Evolutionary conservation across 2,329 filamentous ascomycete genomes (phyloP).

Genomic region (Penicillium sp.): DNA sequence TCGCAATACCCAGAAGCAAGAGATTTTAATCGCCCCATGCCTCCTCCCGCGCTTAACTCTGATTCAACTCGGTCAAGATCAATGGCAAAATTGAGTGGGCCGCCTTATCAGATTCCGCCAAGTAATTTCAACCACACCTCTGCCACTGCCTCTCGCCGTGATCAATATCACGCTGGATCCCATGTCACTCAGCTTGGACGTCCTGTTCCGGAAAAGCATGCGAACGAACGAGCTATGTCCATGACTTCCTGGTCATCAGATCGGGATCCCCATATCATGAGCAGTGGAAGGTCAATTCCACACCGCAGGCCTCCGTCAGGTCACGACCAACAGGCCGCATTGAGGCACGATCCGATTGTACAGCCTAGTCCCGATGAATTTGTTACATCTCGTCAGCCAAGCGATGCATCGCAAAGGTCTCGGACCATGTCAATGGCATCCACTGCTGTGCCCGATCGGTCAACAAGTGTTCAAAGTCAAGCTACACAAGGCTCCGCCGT

Average conservation of each 20-base stretch:
- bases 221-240: constrained; percentile 94
- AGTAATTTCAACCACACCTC: constrained; percentile 65
- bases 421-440: constrained; percentile 94
- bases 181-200: constrained; percentile 90
- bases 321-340: constrained; percentile 33
- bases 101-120: constrained; percentile 66
- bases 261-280: constrained; percentile 80
- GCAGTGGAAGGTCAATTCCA: constrained; percentile 79
- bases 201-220: constrained; percentile 84
- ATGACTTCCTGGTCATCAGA: constrained; percentile 82
- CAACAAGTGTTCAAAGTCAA: constrained; percentile 57
- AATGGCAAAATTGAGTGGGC: constrained; percentile 73
- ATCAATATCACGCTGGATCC: constrained; percentile 62
- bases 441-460: constrained; percentile 56
- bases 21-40: constrained; percentile 56
- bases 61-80: constrained; percentile 93
- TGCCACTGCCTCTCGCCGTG: constrained; percentile 74
- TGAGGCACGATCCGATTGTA: constrained; percentile 45
- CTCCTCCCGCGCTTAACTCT: constrained; percentile 72
- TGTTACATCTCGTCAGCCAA: constrained; percentile 40
- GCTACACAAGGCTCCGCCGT: constrained; percentile 51
- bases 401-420: constrained; percentile 45
- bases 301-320: constrained; percentile 64
- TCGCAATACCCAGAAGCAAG: constrained; percentile 60
- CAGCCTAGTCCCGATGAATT: constrained; percentile 40